These are phyloP conservation scores for Naganishia friedmannii DNA, from an alignment of 768 basidiomycete species.

Conservation along the genomic window DNA sequence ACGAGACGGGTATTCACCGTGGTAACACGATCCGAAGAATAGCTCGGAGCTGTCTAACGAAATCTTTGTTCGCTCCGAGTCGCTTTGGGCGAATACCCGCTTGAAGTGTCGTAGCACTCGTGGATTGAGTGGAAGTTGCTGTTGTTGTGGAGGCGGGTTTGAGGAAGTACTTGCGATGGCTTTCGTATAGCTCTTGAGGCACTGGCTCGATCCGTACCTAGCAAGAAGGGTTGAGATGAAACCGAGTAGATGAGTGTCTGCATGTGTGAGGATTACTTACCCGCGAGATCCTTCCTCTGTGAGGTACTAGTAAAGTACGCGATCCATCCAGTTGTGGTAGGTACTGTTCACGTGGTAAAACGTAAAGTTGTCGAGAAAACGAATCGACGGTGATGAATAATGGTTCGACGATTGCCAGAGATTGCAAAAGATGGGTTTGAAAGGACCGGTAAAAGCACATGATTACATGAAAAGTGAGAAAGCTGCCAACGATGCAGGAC, in stretches of 20 bases:
- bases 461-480: background rate
- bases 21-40: slow-evolving; percentile 73
- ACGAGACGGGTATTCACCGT: slow-evolving; percentile 55
- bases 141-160: background rate
- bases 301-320: slow-evolving; percentile 67
- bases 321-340: slow-evolving; percentile 61
- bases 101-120: slow-evolving; percentile 53
- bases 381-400: background rate
- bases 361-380: background rate
- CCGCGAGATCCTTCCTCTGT: slow-evolving; percentile 64
- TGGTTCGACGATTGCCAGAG: background rate
- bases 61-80: slow-evolving; percentile 67
- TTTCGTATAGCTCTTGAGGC: slow-evolving; percentile 56
- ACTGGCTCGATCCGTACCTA: slow-evolving; percentile 59
- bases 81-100: slow-evolving; percentile 54
- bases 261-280: slow-evolving; percentile 52
- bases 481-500: background rate
- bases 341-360: slow-evolving; percentile 61
- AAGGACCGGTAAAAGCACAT: background rate
- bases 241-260: background rate
- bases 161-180: slow-evolving; percentile 65
- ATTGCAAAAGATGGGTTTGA: background rate
- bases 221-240: background rate
- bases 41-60: slow-evolving; percentile 69
- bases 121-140: background rate